Percentiles rank a stretch among this genome's conserved stretches.
phyloP scores from a whole-genome alignment of 805 yeast species.

The Scheffersomyces stipitis region DNA sequence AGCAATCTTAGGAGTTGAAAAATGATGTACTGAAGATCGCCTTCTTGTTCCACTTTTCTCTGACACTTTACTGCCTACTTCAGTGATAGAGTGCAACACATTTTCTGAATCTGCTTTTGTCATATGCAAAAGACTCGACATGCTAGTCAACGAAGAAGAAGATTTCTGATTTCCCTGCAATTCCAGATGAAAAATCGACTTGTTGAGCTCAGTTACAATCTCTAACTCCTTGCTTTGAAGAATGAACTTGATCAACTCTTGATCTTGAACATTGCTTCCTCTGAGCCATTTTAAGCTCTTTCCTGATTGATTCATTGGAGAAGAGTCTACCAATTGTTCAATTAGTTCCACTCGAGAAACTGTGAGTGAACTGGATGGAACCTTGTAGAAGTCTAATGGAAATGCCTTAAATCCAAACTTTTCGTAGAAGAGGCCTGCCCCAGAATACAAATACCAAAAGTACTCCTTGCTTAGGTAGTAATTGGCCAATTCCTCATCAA shows the following conservation, averaged over 20 bases:
- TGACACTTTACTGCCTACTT: conserved; percentile 1
- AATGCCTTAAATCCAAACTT: conserved; percentile 55
- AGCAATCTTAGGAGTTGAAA: conserved; percentile 30
- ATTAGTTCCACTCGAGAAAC: conserved; percentile 17
- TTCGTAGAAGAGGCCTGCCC: conserved; percentile 65
- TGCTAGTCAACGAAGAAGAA: conserved; percentile 32
- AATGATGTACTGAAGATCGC: conserved; percentile 25
- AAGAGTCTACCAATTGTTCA: conserved; percentile 17
- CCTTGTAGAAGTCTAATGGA: conserved; percentile 33
- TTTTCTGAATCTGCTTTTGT: conserved; percentile 18
- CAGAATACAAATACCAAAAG: conserved; percentile 62
- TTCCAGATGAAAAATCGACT: conserved; percentile 32
- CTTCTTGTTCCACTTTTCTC: conserved; percentile 12
- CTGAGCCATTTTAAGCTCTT: conserved; percentile 29
- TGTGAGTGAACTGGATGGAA: conserved; percentile 23
- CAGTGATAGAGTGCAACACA: conserved; percentile 21
- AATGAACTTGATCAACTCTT: conserved; percentile 28
- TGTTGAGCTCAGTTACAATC: conserved; percentile 36
- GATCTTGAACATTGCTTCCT: conserved; percentile 22
- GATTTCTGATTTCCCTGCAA: conserved; percentile 29
- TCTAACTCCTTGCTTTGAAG: conserved; percentile 35
- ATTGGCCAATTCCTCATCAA: conserved; percentile 30
- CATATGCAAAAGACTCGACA: conserved; percentile 21
- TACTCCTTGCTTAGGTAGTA: conserved; percentile 35
- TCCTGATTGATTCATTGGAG: conserved; percentile 15